Conservation (phyloP, 2,329 filamentous ascomycete species). For the Trematosphaeria pertusa region DNA sequence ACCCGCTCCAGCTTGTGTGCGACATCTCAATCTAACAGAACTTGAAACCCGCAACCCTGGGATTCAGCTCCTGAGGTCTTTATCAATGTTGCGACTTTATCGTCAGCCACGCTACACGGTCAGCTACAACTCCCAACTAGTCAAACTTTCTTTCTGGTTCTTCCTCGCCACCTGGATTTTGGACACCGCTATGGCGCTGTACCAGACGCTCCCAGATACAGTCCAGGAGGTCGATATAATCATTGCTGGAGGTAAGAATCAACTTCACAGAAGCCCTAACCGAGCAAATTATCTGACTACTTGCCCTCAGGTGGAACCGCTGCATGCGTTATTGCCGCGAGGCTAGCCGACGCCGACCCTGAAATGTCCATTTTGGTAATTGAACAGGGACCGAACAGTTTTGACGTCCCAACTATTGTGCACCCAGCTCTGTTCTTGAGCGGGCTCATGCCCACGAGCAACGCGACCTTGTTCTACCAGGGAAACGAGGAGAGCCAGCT, state of each 20-base stretch:
- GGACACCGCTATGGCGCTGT: constrained; percentile 17
- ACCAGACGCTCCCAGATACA: constrained; percentile 38
- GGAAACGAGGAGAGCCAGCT: constrained; percentile 55
- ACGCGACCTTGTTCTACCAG: constrained; percentile 61
- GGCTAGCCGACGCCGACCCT: constrained; percentile 60
- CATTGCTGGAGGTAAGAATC: constrained; percentile 52
- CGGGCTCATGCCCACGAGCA: constrained; percentile 58
- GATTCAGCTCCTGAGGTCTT: no score
- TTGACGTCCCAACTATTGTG: constrained; percentile 57
- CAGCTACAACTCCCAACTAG: no score
- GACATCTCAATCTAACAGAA: no score
- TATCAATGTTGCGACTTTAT: no score
- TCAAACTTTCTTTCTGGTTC: no score
- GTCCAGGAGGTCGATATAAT: constrained; percentile 57
- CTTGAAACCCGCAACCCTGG: no score
- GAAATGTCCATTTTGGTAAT: constrained; percentile 60
- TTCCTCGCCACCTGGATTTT: no score
- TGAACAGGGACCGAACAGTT: constrained; percentile 62
- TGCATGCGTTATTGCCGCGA: constrained; percentile 57
- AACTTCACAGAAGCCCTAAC: background rate
- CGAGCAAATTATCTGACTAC: constrained; percentile 49
- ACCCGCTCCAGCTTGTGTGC: no score
- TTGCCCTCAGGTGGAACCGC: constrained; percentile 55
- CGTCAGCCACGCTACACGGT: no score
- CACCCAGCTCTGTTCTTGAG: constrained; percentile 60